Percentiles rank a stretch among this genome's conserved stretches.
phyloP scores from a whole-genome alignment of 2,329 filamentous ascomycete species.

The Fusarium avenaceum region DNA sequence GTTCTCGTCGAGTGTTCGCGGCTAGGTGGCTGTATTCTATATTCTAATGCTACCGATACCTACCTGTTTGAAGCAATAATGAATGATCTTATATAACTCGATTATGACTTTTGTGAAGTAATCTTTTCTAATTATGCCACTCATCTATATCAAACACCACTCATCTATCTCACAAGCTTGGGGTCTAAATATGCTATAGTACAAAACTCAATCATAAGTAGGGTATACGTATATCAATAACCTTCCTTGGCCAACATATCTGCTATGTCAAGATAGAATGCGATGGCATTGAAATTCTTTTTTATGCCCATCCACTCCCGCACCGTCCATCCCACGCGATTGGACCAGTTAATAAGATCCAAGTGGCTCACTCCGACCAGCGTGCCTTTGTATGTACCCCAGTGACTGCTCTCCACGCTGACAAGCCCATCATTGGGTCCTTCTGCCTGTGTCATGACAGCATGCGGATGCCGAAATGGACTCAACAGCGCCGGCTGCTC shows the following conservation, averaged over 20 bases:
- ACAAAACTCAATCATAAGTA: neutral
- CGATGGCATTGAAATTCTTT: slow-evolving; percentile 74
- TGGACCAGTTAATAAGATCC: slow-evolving; percentile 78
- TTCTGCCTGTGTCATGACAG: slow-evolving; percentile 64
- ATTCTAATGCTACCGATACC: slow-evolving; percentile 55
- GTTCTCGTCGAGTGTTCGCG: slow-evolving; percentile 52
- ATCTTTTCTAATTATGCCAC: neutral
- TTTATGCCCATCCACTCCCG: slow-evolving; percentile 66
- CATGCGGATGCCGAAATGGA: slow-evolving; percentile 68
- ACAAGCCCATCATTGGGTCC: slow-evolving; percentile 77
- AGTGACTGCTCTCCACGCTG: slow-evolving; percentile 72
- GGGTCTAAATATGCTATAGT: slow-evolving; percentile 7
- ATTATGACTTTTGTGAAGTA: neutral
- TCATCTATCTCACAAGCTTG: neutral
- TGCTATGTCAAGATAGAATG: slow-evolving; percentile 75
- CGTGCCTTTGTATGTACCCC: slow-evolving; percentile 75
- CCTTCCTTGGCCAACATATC: slow-evolving; percentile 81
- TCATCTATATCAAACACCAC: slow-evolving; percentile 11
- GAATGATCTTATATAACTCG: neutral
- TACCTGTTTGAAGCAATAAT: slow-evolving; percentile 50
- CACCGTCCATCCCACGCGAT: slow-evolving; percentile 68
- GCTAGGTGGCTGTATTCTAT: slow-evolving; percentile 50
- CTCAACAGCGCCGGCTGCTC: slow-evolving; percentile 70
- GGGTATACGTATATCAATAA: slow-evolving; percentile 47
- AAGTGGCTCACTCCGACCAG: slow-evolving; percentile 72